Percentiles rank a stretch among this genome's conserved stretches.
Conservation (phyloP, 768 basidiomycete species). For the Boletus bicolor region DNA sequence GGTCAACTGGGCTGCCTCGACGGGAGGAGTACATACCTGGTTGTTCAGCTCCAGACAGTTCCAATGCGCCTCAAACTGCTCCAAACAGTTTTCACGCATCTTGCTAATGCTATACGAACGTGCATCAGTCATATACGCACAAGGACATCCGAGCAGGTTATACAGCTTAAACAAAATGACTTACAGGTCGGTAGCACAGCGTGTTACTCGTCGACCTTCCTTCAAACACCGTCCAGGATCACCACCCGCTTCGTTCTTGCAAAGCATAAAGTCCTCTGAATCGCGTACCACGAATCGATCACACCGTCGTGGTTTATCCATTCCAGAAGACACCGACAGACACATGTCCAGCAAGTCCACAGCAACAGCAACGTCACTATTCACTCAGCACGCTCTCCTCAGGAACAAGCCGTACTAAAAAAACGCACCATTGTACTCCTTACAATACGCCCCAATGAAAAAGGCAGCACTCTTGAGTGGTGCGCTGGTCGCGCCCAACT, state of each 20-base stretch:
- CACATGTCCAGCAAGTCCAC: background rate
- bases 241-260: conserved; percentile 81
- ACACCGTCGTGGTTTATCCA: background rate
- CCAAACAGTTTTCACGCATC: conserved; percentile 87
- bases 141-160: background rate
- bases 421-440: conserved; percentile 90
- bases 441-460: conserved; percentile 95
- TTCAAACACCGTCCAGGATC: conserved; percentile 92
- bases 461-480: conserved; percentile 96
- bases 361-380: background rate
- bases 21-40: conserved; percentile 57
- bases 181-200: conserved; percentile 92
- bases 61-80: conserved; percentile 91
- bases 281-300: conserved; percentile 17
- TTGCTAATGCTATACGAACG: conserved; percentile 68
- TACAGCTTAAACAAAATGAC: conserved; percentile 29
- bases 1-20: background rate
- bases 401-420: background rate
- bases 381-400: conserved; percentile 9
- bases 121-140: background rate
- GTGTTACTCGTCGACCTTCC: conserved; percentile 93
- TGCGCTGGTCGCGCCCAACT: conserved; percentile 86
- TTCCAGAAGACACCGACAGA: background rate
- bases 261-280: conserved; percentile 94
- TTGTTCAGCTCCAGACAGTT: conserved; percentile 91